Conservation (phyloP, 2,329 filamentous ascomycete species). For the Neocatenulostroma microsporum region DNA sequence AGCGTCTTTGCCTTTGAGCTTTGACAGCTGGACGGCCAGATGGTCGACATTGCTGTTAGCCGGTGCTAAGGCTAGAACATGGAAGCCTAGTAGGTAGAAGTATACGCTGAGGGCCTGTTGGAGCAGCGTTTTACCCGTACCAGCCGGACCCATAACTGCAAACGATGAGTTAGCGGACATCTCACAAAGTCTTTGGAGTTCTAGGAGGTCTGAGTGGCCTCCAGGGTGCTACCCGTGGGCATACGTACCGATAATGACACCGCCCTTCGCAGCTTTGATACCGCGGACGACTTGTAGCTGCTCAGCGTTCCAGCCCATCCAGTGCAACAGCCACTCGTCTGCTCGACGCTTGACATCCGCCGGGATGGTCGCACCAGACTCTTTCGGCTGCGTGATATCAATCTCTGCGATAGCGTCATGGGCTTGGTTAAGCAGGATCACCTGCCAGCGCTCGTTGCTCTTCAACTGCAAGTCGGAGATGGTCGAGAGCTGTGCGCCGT, state of each 20-base stretch:
- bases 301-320: conserved; percentile 12
- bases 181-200: too few species aligned
- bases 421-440: conserved; percentile 14
- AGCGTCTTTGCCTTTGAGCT: conserved; percentile 1
- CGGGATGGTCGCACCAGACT: not conserved
- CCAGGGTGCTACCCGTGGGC: too few species aligned
- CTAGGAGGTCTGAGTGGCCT: too few species aligned
- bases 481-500: conserved; percentile 10
- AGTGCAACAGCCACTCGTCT: conserved; percentile 8
- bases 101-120: conserved; percentile 14
- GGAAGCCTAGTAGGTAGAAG: conserved; percentile 13
- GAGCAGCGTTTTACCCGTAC: conserved; percentile 15
- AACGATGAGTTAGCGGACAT: too few species aligned
- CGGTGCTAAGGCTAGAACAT: conserved; percentile 11
- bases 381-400: conserved; percentile 6
- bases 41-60: conserved; percentile 15
- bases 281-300: conserved; percentile 11
- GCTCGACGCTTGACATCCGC: too few species aligned
- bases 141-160: conserved; percentile 12
- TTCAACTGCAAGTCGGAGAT: conserved; percentile 3
- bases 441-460: conserved; percentile 10
- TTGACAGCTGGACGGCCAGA: conserved; percentile 4
- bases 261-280: conserved; percentile 8
- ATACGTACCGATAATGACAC: conserved; percentile 5
- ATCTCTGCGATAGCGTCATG: conserved; percentile 7